Conservation (phyloP, 192 early-diverging fungal genomes). For the Jimgerdemannia flammicorona region DNA sequence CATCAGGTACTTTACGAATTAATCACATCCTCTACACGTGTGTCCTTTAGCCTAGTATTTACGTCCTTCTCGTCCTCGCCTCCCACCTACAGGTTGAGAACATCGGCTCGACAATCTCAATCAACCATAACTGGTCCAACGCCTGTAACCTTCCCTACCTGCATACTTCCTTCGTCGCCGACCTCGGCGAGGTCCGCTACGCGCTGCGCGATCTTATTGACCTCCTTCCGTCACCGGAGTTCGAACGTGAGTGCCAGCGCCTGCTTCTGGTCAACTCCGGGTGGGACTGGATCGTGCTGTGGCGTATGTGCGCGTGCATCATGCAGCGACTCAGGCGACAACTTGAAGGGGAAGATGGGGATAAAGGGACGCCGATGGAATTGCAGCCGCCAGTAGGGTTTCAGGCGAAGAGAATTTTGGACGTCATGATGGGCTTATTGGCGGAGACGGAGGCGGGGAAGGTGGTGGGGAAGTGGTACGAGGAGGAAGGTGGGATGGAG, state of each 20-base stretch:
- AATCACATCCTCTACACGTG: too few relatives aligned
- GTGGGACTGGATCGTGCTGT: slow-evolving; percentile 45
- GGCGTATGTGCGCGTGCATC: slow-evolving; percentile 24
- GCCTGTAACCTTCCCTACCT: slow-evolving; percentile 50
- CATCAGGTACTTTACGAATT: slow-evolving; percentile 38
- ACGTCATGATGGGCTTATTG: too few relatives aligned
- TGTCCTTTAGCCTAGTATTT: too few relatives aligned
- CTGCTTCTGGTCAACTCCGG: slow-evolving; percentile 46
- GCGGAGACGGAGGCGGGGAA: too few relatives aligned
- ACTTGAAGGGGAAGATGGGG: too few relatives aligned
- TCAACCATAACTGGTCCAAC: slow-evolving; percentile 78
- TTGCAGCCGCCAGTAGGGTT: too few relatives aligned
- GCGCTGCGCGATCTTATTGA: slow-evolving; percentile 54
- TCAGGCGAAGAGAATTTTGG: too few relatives aligned
- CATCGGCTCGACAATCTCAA: slow-evolving; percentile 66
- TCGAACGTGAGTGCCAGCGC: slow-evolving; percentile 39
- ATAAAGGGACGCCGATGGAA: too few relatives aligned
- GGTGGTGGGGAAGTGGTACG: too few relatives aligned
- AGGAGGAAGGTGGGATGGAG: too few relatives aligned
- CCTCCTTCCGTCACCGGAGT: slow-evolving; percentile 38
- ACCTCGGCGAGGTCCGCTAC: slow-evolving; percentile 42
- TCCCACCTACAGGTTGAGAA: slow-evolving; percentile 42
- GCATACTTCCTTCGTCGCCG: slow-evolving; percentile 37
- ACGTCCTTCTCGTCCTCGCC: too few relatives aligned
- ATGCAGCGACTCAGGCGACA: not conserved